phyloP scores from a whole-genome alignment of 225 moss, liverwort and hornwort genomes.

The Sphagnum contortum region DNA sequence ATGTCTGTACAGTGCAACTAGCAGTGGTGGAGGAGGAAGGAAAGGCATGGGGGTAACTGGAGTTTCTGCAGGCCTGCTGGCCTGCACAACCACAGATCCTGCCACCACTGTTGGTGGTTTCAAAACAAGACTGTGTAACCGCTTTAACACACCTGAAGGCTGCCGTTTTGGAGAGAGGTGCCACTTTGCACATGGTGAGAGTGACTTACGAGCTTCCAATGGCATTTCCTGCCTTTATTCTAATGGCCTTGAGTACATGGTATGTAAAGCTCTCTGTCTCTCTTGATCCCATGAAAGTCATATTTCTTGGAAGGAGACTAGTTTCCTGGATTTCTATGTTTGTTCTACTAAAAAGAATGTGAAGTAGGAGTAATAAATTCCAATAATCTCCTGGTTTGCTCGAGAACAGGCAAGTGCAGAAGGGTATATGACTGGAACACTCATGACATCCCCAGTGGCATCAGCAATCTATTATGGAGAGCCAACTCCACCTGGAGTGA shows the following conservation, averaged over 20 bases:
- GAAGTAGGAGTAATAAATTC: too few relatives aligned
- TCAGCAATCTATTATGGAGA: slow-evolving; percentile 85
- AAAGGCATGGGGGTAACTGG: slow-evolving; percentile 13
- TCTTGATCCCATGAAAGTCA: too few relatives aligned
- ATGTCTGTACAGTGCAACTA: slow-evolving; percentile 38
- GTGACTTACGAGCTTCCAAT: slow-evolving; percentile 77
- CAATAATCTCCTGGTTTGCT: neutral
- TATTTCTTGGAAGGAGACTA: too few relatives aligned
- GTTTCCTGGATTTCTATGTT: too few relatives aligned
- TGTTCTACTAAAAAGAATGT: too few relatives aligned
- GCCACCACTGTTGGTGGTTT: slow-evolving; percentile 77
- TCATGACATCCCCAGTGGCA: slow-evolving; percentile 60
- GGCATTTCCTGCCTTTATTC: slow-evolving; percentile 24
- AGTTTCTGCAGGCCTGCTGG: neutral
- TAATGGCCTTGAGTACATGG: slow-evolving; percentile 32
- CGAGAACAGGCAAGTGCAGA: slow-evolving; percentile 4
- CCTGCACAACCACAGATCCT: slow-evolving; percentile 36
- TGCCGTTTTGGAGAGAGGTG: slow-evolving; percentile 93
- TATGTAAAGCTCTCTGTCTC: slow-evolving; percentile 1
- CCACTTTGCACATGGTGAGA: slow-evolving; percentile 93
- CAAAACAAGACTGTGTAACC: slow-evolving; percentile 95
- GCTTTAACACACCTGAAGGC: slow-evolving; percentile 72
- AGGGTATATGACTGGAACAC: slow-evolving; percentile 19
- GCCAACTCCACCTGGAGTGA: slow-evolving; percentile 87
- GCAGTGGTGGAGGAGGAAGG: slow-evolving; percentile 39